A percentile compares a stretch with the other conserved stretches of the same genome.
Evolutionary conservation across 768 basidiomycete genomes (phyloP).

Genomic region (Mycena galopus): DNA sequence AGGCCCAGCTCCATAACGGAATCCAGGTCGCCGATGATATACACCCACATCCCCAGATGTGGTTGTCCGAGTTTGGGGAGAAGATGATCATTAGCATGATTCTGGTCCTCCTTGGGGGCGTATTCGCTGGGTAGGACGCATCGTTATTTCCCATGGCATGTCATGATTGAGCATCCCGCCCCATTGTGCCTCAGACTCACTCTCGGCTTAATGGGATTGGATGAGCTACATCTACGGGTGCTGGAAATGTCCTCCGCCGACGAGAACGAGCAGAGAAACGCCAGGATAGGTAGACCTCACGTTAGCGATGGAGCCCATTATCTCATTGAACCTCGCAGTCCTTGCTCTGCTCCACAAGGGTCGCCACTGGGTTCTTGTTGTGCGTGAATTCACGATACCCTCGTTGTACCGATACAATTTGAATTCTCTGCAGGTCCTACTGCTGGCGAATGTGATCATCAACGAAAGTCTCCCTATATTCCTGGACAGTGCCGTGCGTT

Average conservation of each 20-base stretch:
- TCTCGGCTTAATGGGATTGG: conserved; percentile 94
- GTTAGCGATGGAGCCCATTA: too few relatives aligned
- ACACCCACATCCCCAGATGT: conserved; percentile 26
- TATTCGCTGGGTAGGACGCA: conserved; percentile 91
- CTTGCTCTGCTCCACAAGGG: conserved; percentile 70
- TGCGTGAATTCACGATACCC: conserved; percentile 46
- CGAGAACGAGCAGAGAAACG: conserved; percentile 73
- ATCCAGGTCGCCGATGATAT: neutral
- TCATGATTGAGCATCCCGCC: too few relatives aligned
- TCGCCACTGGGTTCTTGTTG: conserved; percentile 95
- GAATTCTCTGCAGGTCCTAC: conserved; percentile 71
- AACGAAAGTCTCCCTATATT: conserved; percentile 90
- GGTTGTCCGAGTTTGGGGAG: conserved; percentile 67
- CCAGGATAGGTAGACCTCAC: conserved; percentile 67
- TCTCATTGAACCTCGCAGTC: conserved; percentile 49
- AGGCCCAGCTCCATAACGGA: neutral
- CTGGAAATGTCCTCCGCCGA: conserved; percentile 86
- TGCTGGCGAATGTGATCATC: conserved; percentile 89
- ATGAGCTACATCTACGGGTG: conserved; percentile 91
- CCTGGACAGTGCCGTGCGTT: conserved; percentile 77
- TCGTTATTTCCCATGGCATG: too few relatives aligned
- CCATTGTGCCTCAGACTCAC: conserved; percentile 79
- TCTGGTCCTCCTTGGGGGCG: conserved; percentile 88
- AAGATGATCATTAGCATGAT: conserved; percentile 75
- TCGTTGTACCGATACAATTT: neutral